phyloP scores from a whole-genome alignment of 75 land plant species.

The Pseudotsuga menziesii region DNA sequence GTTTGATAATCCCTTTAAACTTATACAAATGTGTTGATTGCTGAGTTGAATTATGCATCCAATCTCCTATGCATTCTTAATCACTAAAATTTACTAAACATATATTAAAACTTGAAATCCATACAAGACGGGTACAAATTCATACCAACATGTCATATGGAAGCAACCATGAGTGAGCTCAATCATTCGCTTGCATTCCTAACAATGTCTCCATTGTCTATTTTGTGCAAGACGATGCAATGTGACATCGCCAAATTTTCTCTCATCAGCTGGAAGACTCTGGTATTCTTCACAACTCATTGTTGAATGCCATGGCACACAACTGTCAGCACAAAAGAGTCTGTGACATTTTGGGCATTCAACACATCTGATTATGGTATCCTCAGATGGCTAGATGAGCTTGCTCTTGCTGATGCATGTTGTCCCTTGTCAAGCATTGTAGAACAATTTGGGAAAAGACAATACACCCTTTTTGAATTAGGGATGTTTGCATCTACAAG shows the following conservation, averaged over 20 bases:
- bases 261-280: constrained; percentile 30
- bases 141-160: constrained; percentile 75
- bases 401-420: too few relatives aligned
- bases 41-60: neutral
- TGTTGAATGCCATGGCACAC: constrained; percentile 78
- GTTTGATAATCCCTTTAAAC: neutral
- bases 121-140: too few relatives aligned
- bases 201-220: constrained; percentile 74
- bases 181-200: constrained; percentile 61
- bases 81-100: neutral
- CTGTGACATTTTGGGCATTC: too few relatives aligned
- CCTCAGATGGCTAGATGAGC: too few relatives aligned
- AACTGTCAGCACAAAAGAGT: too few relatives aligned
- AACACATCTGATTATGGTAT: too few relatives aligned
- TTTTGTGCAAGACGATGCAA: constrained; percentile 70
- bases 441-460: too few relatives aligned
- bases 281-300: too few relatives aligned
- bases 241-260: constrained; percentile 56
- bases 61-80: too few relatives aligned
- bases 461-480: too few relatives aligned
- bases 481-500: constrained; percentile 52
- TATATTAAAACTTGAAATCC: neutral
- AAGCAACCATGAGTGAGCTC: constrained; percentile 75
- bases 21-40: neutral
- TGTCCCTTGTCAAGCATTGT: too few relatives aligned